Evolutionary conservation across 495 filamentous ascomycete genomes (phyloP), one percentile per base, ranked within the genome.

Genomic region (Penicillium taxi): DNA sequence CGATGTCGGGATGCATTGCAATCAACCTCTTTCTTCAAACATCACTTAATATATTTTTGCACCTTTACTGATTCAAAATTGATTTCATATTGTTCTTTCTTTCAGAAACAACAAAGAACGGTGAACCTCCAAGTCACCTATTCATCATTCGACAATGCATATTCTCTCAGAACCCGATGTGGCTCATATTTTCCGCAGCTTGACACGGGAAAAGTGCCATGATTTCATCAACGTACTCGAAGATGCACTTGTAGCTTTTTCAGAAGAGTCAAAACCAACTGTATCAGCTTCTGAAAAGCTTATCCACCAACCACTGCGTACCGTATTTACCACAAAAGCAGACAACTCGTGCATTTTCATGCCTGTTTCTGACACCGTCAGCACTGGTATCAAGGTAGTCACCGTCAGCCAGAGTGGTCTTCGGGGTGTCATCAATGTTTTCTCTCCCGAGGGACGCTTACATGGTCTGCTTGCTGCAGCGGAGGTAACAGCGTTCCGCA

Each of bases 401-500:
- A 65, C 64, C 5, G 58, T 60, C 30, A 68, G 69, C 57, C 47
- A 52, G 0, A 35, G 41, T 5, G 61, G 58, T 15, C 57, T 63
- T 35, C 77, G 74, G 20, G 89, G 86, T 25, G 79, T 81, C 17
- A 73, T 96, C 32, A 94, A 88, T 29, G 67, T 96, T 14, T 80
- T 93, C 46, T 72, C 70, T 41, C 66, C 73, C 6, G 49, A 72
- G 6, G 90, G 91, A 38, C 61, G 66, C 5, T 78, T 89, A 1
- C 64, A 80, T 9, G 91, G 84, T 14, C 72, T 96, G 34, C 63
- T 98, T 26, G 82, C 86, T 51, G 91, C 91, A 16, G 75, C 78
- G 42, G 84, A 88, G 36, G 60, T 96, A 7, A 96, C 91, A 2
- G 89, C 86, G 5, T 98, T 96, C 62, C 84, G 91, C 46, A 96